Conservation (phyloP, 495 filamentous ascomycete species). For the Aspergillus diversus region DNA sequence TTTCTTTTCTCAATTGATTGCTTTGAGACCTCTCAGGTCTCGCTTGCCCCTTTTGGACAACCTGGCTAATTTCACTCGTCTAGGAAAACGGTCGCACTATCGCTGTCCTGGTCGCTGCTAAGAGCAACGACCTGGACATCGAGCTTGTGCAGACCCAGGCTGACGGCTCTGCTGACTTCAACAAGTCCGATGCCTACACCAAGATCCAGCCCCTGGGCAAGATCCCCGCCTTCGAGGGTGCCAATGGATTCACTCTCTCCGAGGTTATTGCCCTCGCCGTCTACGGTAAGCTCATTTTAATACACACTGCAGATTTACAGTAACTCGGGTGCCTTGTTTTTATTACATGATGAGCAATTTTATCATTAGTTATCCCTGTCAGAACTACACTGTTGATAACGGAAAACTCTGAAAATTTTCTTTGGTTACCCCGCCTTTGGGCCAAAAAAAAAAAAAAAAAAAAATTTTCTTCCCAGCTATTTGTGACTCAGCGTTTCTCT, state of each 20-base stretch:
- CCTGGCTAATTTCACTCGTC: slow-evolving; percentile 24
- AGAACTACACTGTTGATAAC: slow-evolving; percentile 86
- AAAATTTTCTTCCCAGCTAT: slow-evolving; percentile 8
- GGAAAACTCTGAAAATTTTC: slow-evolving; percentile 60
- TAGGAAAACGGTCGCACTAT: slow-evolving; percentile 90
- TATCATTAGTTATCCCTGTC: slow-evolving; percentile 98
- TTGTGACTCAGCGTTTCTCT: slow-evolving; percentile 21
- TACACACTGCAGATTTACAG: slow-evolving; percentile 6
- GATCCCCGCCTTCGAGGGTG: slow-evolving; percentile 89
- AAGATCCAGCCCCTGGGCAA: slow-evolving; percentile 86
- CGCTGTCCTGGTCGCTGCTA: slow-evolving; percentile 85
- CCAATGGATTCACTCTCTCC: slow-evolving; percentile 85
- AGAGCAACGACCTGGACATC: slow-evolving; percentile 91
- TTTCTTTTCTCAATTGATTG: slow-evolving; percentile 17
- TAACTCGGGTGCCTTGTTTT: slow-evolving; percentile 15
- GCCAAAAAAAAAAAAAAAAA: slow-evolving; percentile 7
- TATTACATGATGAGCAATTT: slow-evolving; percentile 77
- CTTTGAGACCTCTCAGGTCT: slow-evolving; percentile 12
- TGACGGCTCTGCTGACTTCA: slow-evolving; percentile 38
- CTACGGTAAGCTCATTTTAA: slow-evolving; percentile 74
- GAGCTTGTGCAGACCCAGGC: slow-evolving; percentile 74
- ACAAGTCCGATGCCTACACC: slow-evolving; percentile 68
- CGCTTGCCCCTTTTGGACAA: neutral
- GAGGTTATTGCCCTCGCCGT: slow-evolving; percentile 96
- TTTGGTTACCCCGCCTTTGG: slow-evolving; percentile 40